These are phyloP conservation scores for Candida neerlandica DNA, from an alignment of 1,139 yeast species.

Conservation along the genomic window DNA sequence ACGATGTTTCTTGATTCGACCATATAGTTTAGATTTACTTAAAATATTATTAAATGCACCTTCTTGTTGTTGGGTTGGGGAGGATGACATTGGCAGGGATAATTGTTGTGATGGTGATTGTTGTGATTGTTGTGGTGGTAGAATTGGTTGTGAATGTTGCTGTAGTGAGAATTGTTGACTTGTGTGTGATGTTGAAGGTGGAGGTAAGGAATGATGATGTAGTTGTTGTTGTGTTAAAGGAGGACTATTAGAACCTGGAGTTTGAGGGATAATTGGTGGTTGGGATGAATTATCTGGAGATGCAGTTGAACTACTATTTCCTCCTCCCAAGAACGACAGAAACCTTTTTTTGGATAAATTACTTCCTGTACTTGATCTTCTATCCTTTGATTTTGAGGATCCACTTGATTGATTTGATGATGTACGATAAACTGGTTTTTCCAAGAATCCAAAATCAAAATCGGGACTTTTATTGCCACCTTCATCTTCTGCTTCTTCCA, in stretches of 20 bases:
- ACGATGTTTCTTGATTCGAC: conserved; percentile 40
- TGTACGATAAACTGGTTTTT: conserved; percentile 22
- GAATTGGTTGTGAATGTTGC: background rate
- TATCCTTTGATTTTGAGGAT: conserved; percentile 10
- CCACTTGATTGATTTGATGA: conserved; percentile 24
- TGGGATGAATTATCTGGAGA: background rate
- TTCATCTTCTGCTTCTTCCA: conserved; percentile 2
- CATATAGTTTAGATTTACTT: conserved; percentile 41
- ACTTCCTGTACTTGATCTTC: conserved; percentile 17
- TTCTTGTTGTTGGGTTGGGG: conserved; percentile 14
- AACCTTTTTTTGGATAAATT: conserved; percentile 26
- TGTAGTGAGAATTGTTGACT: conserved; percentile 6
- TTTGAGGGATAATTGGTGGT: background rate
- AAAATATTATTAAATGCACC: conserved; percentile 33
- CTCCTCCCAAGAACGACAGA: conserved; percentile 26
- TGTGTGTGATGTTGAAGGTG: conserved; percentile 8
- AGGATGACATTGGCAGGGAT: background rate
- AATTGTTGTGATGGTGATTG: background rate
- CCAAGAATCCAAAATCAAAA: conserved; percentile 11
- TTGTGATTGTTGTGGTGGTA: background rate
- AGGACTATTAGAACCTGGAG: background rate
- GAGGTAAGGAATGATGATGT: conserved; percentile 1
- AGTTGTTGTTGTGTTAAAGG: conserved; percentile 1
- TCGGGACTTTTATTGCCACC: conserved; percentile 6
- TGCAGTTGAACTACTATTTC: conserved; percentile 15